Conservation (phyloP, 768 basidiomycete genomes). For the Amylocystis lapponica region DNA sequence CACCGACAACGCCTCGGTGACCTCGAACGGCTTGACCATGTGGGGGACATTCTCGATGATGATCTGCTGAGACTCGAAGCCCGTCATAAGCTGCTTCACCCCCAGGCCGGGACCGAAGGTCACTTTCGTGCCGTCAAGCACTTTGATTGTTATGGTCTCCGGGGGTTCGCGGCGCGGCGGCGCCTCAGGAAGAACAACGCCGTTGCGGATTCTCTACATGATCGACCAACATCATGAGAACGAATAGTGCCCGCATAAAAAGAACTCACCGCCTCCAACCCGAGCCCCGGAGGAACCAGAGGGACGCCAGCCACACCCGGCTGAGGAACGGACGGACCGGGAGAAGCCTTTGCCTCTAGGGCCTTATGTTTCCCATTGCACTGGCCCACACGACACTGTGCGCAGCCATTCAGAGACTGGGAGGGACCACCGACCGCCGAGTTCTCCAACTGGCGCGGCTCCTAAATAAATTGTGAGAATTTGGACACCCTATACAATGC, state of each 20-base stretch:
- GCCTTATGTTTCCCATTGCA: neutral
- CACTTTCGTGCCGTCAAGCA: conserved; percentile 53
- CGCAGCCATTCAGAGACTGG: neutral
- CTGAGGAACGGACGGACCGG: neutral
- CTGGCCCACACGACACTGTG: neutral
- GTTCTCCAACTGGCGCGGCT: neutral
- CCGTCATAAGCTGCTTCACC: conserved; percentile 51
- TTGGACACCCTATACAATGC: too few relatives aligned
- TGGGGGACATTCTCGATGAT: conserved; percentile 46
- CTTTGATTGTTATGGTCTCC: conserved; percentile 20
- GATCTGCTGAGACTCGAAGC: conserved; percentile 65
- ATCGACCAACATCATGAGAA: too few relatives aligned
- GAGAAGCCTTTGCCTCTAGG: neutral
- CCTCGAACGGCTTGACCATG: conserved; percentile 23
- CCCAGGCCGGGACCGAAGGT: conserved; percentile 57
- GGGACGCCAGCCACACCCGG: neutral
- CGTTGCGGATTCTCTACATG: neutral
- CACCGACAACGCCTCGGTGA: conserved; percentile 34
- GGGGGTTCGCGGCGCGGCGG: neutral
- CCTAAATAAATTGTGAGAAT: neutral
- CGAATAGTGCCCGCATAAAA: too few relatives aligned
- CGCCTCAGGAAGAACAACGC: neutral
- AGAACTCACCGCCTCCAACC: conserved; percentile 12
- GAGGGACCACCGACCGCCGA: too few relatives aligned
- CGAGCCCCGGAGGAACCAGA: conserved; percentile 19